These are phyloP conservation scores for Alnus rubra DNA, from an alignment of 306 rosid species.

Conservation along the genomic window DNA sequence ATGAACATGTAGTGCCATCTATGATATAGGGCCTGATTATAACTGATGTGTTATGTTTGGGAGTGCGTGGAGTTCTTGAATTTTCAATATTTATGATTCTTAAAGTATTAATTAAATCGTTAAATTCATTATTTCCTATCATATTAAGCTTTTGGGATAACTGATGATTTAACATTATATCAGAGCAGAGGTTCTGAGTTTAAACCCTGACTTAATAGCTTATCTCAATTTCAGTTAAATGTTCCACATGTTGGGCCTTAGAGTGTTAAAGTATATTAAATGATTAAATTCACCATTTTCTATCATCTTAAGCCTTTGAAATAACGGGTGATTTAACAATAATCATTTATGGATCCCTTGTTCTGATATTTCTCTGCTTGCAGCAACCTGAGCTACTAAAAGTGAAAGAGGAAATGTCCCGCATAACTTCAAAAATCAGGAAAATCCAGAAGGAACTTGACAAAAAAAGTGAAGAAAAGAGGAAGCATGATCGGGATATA, in stretches of 20 bases:
- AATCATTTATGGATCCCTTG: constrained; percentile 14
- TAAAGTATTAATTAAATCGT: no score
- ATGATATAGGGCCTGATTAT: neutral
- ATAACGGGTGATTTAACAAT: no score
- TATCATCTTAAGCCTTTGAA: no score
- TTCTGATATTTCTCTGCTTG: constrained; percentile 32
- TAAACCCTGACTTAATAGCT: no score
- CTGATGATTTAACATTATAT: no score
- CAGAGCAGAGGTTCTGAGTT: no score
- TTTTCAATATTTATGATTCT: neutral
- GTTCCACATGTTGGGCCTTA: no score
- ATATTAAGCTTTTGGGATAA: no score
- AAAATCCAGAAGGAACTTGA: constrained; percentile 75
- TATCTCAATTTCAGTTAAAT: no score
- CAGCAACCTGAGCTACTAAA: constrained; percentile 98
- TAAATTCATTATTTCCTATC: no score
- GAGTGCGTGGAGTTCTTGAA: neutral
- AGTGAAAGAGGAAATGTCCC: constrained; percentile 91
- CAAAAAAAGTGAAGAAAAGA: constrained; percentile 61
- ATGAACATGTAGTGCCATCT: neutral
- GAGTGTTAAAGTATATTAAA: no score
- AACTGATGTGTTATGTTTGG: neutral
- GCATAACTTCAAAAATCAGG: constrained; percentile 80
- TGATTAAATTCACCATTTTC: no score
- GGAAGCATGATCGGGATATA: constrained; percentile 60